phyloP scores from a whole-genome alignment of 2,329 filamentous ascomycete genomes.

The Didymella glomerata region DNA sequence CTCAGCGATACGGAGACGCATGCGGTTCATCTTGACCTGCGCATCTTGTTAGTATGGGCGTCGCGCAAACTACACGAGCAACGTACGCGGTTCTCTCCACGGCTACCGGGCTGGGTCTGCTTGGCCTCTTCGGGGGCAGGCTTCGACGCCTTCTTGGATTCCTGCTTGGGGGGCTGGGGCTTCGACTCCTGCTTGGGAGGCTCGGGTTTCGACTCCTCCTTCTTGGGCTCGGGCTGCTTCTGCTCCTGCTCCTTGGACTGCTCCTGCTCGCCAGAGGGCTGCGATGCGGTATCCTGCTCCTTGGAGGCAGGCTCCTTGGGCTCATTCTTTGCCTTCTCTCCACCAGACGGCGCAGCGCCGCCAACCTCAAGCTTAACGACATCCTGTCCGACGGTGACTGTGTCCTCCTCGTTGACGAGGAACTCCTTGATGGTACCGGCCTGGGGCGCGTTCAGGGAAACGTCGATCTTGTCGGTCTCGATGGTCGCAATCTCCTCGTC shows the following conservation, averaged over 20 bases:
- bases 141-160: slow-evolving; percentile 43
- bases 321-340: slow-evolving; percentile 64
- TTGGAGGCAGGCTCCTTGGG: slow-evolving; percentile 67
- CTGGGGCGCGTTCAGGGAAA: slow-evolving; percentile 92
- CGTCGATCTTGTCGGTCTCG: slow-evolving; percentile 99
- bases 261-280: slow-evolving; percentile 61
- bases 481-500: slow-evolving; percentile 99
- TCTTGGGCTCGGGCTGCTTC: slow-evolving; percentile 48
- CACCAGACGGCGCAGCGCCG: slow-evolving; percentile 60
- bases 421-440: slow-evolving; percentile 92
- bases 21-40: slow-evolving; percentile 99
- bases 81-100: slow-evolving; percentile 87
- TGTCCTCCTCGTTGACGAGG: slow-evolving; percentile 91
- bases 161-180: slow-evolving; percentile 24
- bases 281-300: slow-evolving; percentile 65
- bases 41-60: slow-evolving; percentile 24
- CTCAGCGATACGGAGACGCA: slow-evolving; percentile 96
- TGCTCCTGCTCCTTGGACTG: slow-evolving; percentile 52
- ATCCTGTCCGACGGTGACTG: slow-evolving; percentile 92
- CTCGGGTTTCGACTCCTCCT: slow-evolving; percentile 52
- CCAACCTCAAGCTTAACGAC: slow-evolving; percentile 83
- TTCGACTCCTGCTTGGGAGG: slow-evolving; percentile 48
- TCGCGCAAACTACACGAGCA: slow-evolving; percentile 40
- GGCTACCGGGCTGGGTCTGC: slow-evolving; percentile 66
- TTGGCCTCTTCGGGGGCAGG: slow-evolving; percentile 23